These are phyloP conservation scores for Pseudocercospora fuligena DNA, from an alignment of 2,329 filamentous ascomycete genomes.

Conservation along the genomic window DNA sequence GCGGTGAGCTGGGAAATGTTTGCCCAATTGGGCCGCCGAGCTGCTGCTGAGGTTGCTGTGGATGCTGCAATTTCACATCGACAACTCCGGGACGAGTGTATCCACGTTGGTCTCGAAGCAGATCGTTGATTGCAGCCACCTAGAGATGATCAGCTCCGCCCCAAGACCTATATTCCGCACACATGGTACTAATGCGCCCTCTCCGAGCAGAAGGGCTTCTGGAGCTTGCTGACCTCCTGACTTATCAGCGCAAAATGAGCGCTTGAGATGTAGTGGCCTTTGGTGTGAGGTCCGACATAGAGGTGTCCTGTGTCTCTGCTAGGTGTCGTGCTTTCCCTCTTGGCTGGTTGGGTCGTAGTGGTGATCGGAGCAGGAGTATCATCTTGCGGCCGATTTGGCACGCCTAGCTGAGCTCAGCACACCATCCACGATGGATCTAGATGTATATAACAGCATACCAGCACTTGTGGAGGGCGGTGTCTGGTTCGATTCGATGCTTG, in stretches of 20 bases:
- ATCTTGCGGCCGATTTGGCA: background rate
- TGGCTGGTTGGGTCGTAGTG: slow-evolving; percentile 11
- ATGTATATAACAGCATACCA: background rate
- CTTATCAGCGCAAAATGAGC: slow-evolving; percentile 30
- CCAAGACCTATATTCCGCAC: background rate
- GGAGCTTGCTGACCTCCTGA: slow-evolving; percentile 20
- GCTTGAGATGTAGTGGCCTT: slow-evolving; percentile 30
- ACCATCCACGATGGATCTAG: background rate
- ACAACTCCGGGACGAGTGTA: slow-evolving; percentile 12
- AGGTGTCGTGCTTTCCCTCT: slow-evolving; percentile 22
- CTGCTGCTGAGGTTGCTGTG: background rate
- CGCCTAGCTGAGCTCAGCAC: background rate
- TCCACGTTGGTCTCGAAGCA: slow-evolving; percentile 21
- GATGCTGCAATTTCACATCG: background rate
- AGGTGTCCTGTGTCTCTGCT: slow-evolving; percentile 29
- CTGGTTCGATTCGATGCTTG: background rate
- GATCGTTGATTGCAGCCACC: slow-evolving; percentile 30
- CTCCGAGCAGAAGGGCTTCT: background rate
- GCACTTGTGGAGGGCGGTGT: background rate
- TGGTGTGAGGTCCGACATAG: slow-evolving; percentile 31
- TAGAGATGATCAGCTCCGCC: slow-evolving; percentile 6
- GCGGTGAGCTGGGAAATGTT: slow-evolving; percentile 26
- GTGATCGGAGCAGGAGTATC: background rate
- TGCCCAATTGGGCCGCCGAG: slow-evolving; percentile 25
- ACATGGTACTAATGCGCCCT: background rate